A percentile compares a stretch with the other conserved stretches of the same genome.
Evolutionary conservation across 2,329 filamentous ascomycete species (phyloP).

Genomic region (Sporothrix schenckii): DNA sequence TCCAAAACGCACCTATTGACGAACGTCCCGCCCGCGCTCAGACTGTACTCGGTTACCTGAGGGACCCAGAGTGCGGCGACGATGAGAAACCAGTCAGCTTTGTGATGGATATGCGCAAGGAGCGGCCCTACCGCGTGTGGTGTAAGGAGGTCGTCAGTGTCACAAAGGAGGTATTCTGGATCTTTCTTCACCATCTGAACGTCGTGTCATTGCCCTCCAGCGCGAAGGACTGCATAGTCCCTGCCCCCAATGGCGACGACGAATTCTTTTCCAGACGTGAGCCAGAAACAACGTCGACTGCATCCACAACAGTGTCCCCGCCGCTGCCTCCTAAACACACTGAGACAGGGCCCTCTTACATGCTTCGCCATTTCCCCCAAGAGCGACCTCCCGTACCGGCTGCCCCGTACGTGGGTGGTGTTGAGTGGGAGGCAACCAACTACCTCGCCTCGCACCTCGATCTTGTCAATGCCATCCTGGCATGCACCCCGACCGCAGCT

Average conservation of each 20-base stretch:
- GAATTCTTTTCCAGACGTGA: neutral
- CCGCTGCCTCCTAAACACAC: conserved; percentile 45
- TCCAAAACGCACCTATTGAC: conserved; percentile 65
- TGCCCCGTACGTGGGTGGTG: conserved; percentile 92
- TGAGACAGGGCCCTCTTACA: conserved; percentile 58
- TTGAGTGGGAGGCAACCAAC: conserved; percentile 98
- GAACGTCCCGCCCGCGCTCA: conserved; percentile 70
- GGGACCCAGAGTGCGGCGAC: conserved; percentile 76
- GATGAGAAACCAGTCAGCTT: conserved; percentile 78
- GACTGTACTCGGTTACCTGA: conserved; percentile 76
- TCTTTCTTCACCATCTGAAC: conserved; percentile 93
- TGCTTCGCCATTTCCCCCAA: conserved; percentile 75
- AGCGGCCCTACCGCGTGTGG: conserved; percentile 90
- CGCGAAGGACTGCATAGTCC: neutral
- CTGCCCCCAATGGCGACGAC: neutral
- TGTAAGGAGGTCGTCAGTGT: conserved; percentile 89
- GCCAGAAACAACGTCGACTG: neutral
- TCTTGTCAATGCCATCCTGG: conserved; percentile 85
- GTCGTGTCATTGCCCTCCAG: conserved; percentile 67
- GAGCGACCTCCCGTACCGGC: conserved; percentile 89
- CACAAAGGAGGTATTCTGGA: conserved; percentile 99
- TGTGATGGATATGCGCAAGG: conserved; percentile 83
- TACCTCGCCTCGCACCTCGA: conserved; percentile 93
- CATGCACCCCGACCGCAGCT: conserved; percentile 69
- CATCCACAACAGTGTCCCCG: conserved; percentile 35